Evolutionary conservation across 177 flowering plant species (phyloP).

Genomic region (Vitis hybrid): DNA sequence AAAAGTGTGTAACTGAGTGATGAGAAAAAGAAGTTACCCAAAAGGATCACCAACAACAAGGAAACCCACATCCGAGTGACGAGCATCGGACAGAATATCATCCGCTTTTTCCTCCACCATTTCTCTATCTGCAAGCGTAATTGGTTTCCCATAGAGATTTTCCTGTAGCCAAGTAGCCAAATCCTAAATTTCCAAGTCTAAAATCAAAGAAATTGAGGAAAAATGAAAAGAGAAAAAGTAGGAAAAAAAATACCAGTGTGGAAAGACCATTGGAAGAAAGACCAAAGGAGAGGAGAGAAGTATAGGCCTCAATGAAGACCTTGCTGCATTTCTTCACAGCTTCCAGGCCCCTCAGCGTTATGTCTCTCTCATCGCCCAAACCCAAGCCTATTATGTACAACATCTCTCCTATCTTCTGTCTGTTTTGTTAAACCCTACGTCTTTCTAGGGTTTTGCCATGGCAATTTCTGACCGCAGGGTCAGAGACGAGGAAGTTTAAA

Average conservation of each 20-base stretch:
- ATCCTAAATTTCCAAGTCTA: not conserved
- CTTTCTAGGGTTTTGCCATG: no score
- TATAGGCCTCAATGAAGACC: conserved; percentile 87
- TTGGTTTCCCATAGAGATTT: conserved; percentile 61
- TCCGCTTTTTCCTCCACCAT: conserved; percentile 89
- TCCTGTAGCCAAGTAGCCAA: conserved; percentile 44
- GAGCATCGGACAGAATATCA: conserved; percentile 59
- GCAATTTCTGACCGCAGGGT: no score
- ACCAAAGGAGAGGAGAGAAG: conserved; percentile 92
- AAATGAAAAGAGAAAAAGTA: not conserved
- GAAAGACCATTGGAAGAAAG: conserved; percentile 70
- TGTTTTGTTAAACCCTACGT: no score
- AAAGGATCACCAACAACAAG: conserved; percentile 98
- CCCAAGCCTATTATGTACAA: conserved; percentile 83
- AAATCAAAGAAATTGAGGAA: not conserved
- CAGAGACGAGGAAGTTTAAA: no score
- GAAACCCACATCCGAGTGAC: conserved; percentile 65
- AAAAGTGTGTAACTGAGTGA: not conserved
- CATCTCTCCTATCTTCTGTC: conserved; percentile 29
- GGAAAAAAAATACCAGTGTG: conserved; percentile 48
- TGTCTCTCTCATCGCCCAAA: conserved; percentile 87
- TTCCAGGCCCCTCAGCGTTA: conserved; percentile 83
- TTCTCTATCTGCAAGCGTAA: conserved; percentile 84
- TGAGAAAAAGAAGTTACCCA: conserved; percentile 51
- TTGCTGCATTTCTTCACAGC: conserved; percentile 71